phyloP scores from a whole-genome alignment of 352 stramenopile species.

The Blastocystis sp. region DNA sequence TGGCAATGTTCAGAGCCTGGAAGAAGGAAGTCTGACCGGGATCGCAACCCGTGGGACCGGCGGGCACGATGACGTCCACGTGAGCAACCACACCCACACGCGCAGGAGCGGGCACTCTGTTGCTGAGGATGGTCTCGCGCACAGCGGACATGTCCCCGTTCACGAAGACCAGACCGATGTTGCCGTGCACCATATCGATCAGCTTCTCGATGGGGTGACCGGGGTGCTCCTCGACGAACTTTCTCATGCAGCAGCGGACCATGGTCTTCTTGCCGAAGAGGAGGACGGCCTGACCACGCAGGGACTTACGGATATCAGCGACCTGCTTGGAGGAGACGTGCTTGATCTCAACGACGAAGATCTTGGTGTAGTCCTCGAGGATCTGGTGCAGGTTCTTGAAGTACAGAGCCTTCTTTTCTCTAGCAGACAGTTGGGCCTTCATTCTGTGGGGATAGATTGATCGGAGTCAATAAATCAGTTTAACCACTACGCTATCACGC shows the following conservation, averaged over 20 bases:
- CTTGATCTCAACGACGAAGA: conserved; percentile 95
- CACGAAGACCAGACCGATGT: conserved; percentile 99
- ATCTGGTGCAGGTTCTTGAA: conserved; percentile 91
- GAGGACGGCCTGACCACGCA: conserved; percentile 89
- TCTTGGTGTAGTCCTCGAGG: conserved; percentile 91
- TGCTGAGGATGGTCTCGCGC: conserved; percentile 78
- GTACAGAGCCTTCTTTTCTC: conserved; percentile 95
- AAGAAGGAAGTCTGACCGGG: conserved; percentile 99
- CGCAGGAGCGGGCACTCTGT: conserved; percentile 90
- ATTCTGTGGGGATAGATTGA: conserved; percentile 55
- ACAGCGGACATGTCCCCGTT: conserved; percentile 86
- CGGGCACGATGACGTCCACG: conserved; percentile 90
- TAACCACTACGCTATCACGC: conserved; percentile 20
- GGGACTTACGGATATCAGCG: conserved; percentile 90
- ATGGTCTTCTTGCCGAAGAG: conserved; percentile 99
- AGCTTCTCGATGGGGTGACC: conserved; percentile 86
- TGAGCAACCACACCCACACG: conserved; percentile 90
- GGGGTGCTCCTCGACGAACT: conserved; percentile 93
- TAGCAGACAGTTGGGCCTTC: conserved; percentile 72
- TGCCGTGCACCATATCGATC: conserved; percentile 85
- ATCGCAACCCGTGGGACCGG: conserved; percentile 95
- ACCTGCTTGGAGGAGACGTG: conserved; percentile 99
- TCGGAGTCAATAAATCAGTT: conserved; percentile 59
- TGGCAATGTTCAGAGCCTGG: conserved; percentile 96
- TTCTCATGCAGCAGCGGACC: conserved; percentile 95